Evolutionary conservation across 345 rosid genomes (phyloP).

Genomic region (Gossypium australe): DNA sequence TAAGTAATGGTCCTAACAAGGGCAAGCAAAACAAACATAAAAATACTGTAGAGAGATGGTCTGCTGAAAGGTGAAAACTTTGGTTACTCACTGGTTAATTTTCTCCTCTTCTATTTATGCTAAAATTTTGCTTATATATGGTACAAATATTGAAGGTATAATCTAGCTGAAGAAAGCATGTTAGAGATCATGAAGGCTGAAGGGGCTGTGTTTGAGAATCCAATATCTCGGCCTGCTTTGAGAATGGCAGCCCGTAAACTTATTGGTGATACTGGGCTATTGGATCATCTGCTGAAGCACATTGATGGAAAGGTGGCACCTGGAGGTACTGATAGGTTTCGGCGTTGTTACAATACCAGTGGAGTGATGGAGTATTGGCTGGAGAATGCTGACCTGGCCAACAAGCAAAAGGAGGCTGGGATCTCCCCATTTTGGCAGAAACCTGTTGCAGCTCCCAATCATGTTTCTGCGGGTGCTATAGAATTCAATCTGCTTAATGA

Average conservation of each 20-base stretch:
- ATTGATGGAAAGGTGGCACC: constrained; percentile 86
- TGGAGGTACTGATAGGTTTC: constrained; percentile 68
- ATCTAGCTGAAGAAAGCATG: constrained; percentile 55
- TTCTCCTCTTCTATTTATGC: background rate
- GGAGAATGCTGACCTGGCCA: constrained; percentile 70
- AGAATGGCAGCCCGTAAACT: constrained; percentile 57
- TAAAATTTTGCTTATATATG: background rate
- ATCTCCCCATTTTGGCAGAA: constrained; percentile 56
- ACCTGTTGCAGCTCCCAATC: constrained; percentile 27
- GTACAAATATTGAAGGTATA: constrained; percentile 46
- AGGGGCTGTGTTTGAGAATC: constrained; percentile 64
- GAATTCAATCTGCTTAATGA: constrained; percentile 46
- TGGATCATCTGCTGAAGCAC: constrained; percentile 91
- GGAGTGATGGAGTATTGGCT: constrained; percentile 92
- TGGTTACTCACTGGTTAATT: background rate
- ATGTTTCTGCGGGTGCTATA: constrained; percentile 36
- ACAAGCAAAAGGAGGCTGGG: constrained; percentile 60
- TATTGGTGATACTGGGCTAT: constrained; percentile 91
- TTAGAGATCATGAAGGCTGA: constrained; percentile 66
- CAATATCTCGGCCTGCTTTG: constrained; percentile 53
- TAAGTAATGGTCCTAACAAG: constrained; percentile 12
- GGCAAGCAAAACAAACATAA: constrained; percentile 25
- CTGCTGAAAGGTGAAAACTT: constrained; percentile 50
- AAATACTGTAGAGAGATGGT: constrained; percentile 45
- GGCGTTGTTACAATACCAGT: constrained; percentile 75